A percentile compares a stretch with the other conserved stretches of the same genome.
Conservation (phyloP, 2,329 filamentous ascomycete species). For the Bipolaris victoriae region DNA sequence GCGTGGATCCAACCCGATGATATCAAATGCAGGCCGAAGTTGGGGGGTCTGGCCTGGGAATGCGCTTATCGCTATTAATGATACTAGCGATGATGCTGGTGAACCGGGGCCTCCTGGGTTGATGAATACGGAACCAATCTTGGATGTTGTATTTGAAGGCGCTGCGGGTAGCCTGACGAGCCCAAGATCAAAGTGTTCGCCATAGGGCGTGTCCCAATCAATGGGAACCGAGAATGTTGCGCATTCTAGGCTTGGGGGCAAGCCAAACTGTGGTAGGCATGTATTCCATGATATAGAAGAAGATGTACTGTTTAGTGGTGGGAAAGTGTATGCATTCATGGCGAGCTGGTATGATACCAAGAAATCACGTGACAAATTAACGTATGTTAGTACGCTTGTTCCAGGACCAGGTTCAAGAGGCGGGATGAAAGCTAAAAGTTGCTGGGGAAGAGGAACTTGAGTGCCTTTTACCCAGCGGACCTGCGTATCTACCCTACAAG, state of each 20-base stretch:
- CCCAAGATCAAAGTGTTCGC: slow-evolving; percentile 37
- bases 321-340: neutral
- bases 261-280: slow-evolving; percentile 8
- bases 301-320: slow-evolving; percentile 3
- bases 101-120: slow-evolving; percentile 54
- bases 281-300: slow-evolving; percentile 1
- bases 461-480: neutral
- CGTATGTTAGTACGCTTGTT: neutral
- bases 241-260: slow-evolving; percentile 22
- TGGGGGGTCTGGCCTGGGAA: slow-evolving; percentile 5
- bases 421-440: neutral
- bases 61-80: slow-evolving; percentile 10
- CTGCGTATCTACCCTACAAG: neutral
- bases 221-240: slow-evolving; percentile 37
- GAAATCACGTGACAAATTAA: neutral
- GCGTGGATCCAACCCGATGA: slow-evolving; percentile 54
- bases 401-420: neutral
- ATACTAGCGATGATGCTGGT: slow-evolving; percentile 34
- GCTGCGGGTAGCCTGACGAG: slow-evolving; percentile 29
- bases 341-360: neutral
- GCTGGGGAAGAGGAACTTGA: neutral
- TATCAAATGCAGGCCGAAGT: slow-evolving; percentile 47
- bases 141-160: slow-evolving; percentile 19
- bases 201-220: slow-evolving; percentile 40
- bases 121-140: slow-evolving; percentile 49